Base-by-base conservation (phyloP, 768 basidiomycete species). In the Termitomyces sp. region DNA sequence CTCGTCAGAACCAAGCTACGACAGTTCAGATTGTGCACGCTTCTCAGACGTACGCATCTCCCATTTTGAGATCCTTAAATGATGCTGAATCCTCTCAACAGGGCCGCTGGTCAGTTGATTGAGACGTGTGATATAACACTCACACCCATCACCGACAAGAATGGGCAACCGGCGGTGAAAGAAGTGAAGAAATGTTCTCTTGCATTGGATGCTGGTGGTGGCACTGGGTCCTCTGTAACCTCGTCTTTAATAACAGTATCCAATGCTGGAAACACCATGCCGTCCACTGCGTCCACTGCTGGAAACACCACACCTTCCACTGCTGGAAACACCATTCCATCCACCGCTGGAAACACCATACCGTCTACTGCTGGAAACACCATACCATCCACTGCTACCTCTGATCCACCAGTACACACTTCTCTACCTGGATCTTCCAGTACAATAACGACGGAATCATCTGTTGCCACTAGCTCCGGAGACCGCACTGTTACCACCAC, bases 51-150 rank as follows among this genome's bases (percentile, higher is more conserved):
- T 85, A 71, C 69, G 82, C 63, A 46, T 29, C 63, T 56, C n/a
- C 5, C 42, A 52, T 41, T 29, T n/a, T 1, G 29, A 52, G 10
- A 46, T 51, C 27, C 6, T 2, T 47, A n/a, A 50, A 42, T 29
- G 41, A 54, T 52, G 60, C 55, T 63, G 51, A 64, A 31, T 51
- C 27, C 32, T 55, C 42, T 26, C n/a, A 27, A n/a, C 59, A 85
- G 84, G 53, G 56, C 75, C 46, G 71, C 76, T 56, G 85, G 86
- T 18, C 67, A 69, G 29, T 71, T 84, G 68, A 80, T 74, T 42
- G 75, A 84, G 71, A 83, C 77, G n/a, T 88, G 87, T 66, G 73
- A 78, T 10, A 71, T 84, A 48, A 79, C 80, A 10, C 73, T 87
- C 47, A 84, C 79, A 4, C 85, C 82, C 6, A 74, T 80, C 44